Conservation (phyloP, 2,329 filamentous ascomycete genomes). For the Botrytis byssoidea region DNA sequence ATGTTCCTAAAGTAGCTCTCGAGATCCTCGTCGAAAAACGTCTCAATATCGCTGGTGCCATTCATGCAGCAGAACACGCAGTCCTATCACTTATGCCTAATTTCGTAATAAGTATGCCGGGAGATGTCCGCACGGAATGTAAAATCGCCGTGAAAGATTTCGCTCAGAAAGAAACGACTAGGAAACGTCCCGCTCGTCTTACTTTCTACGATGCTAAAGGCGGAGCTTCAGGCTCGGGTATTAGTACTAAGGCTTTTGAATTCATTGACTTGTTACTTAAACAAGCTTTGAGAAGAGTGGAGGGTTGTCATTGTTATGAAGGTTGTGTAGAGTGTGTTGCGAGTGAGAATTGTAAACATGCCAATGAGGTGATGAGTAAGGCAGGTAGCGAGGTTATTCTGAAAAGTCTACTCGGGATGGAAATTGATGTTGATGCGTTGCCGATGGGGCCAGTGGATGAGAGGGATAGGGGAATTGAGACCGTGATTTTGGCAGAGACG, state of each 20-base stretch:
- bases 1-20: constrained; percentile 76
- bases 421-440: constrained; percentile 79
- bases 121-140: constrained; percentile 92
- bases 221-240: constrained; percentile 77
- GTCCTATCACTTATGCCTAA: constrained; percentile 84
- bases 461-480: constrained; percentile 73
- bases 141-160: constrained; percentile 89
- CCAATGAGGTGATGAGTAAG: constrained; percentile 92
- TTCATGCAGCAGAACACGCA: constrained; percentile 93
- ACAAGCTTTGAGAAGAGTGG: constrained; percentile 74
- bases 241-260: constrained; percentile 90
- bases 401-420: constrained; percentile 68
- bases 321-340: constrained; percentile 92
- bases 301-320: constrained; percentile 70
- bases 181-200: constrained; percentile 82
- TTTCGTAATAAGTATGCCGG: constrained; percentile 85
- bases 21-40: constrained; percentile 71
- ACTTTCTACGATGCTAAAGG: constrained; percentile 97
- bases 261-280: constrained; percentile 77
- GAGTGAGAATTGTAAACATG: constrained; percentile 78
- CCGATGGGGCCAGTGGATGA: constrained; percentile 80
- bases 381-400: constrained; percentile 81
- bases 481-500: constrained; percentile 64
- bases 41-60: constrained; percentile 81
- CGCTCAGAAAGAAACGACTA: constrained; percentile 61